Base-by-base conservation (phyloP, 225 moss, liverwort and hornwort genomes). In the Asterella californica region DNA sequence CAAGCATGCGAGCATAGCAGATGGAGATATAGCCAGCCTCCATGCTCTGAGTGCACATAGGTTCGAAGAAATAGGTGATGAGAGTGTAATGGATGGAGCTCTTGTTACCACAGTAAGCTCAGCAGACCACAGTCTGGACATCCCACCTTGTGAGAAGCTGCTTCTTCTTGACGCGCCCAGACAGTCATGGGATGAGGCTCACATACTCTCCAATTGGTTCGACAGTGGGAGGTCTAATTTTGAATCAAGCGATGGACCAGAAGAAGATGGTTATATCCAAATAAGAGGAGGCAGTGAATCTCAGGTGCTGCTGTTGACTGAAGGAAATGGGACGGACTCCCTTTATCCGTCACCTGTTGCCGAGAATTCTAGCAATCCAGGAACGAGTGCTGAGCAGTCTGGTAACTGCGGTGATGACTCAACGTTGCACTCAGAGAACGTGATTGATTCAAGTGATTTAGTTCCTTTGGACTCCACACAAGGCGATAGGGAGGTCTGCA, bases 271-370 rank as follows among this genome's bases (percentile, higher is more conserved):
- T 53, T 79, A 34, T 46, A 47, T 80, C 42, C 82, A 72, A 47
- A 82, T 85, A 59, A 79, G 71, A 53, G 85, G 85, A 57, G 85
- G 85, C 55, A 85, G 77, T 77, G 80, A 82, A 47, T 82, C 36
- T 38, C 30, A 70, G 10, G 18, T 61, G 27, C n/a, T 70, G 19
- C 50, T 59, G n/a, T 37, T 52, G 68, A 70, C 59, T 37, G 46
- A 42, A 48, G 81, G 74, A 68, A 30, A 46, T 49, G 78, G 68
- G 46, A 24, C 62, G 70, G 66, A 54, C 25, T 45, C 52, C 55
- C 21, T n/a, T 50, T 59, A 9, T 76, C 47, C 62, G 9, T 42
- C 27, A 25, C 76, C 45, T 33, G 33, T 81, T 48, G 49, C 19
- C 6, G 85, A 78, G 64, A 68, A 75, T 48, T 38, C 48, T 34